Conservation (phyloP, 2,329 filamentous ascomycete genomes). For the Hysterium pulicare region DNA sequence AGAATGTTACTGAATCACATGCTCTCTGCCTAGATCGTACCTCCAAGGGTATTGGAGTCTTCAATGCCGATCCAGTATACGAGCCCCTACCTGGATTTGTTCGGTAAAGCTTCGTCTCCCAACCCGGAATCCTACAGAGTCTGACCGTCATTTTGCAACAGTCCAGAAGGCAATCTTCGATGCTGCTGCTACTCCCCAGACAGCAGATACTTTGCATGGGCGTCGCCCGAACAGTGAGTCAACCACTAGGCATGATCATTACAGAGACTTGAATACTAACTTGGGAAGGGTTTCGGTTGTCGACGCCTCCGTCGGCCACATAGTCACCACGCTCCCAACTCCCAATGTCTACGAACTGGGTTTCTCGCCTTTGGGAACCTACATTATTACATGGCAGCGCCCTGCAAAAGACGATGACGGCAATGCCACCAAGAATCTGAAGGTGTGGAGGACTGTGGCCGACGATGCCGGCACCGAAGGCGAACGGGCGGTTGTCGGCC, state of each 20-base stretch:
- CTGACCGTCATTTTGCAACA: constrained; percentile 32
- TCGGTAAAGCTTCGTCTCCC: constrained; percentile 39
- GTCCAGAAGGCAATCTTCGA: constrained; percentile 89
- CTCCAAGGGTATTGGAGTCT: constrained; percentile 90
- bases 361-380: constrained; percentile 90
- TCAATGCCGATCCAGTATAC: constrained; percentile 89
- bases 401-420: constrained; percentile 89
- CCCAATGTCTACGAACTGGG: constrained; percentile 89
- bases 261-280: constrained; percentile 6
- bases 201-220: constrained; percentile 94
- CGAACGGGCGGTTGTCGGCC: constrained; percentile 70
- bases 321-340: constrained; percentile 71
- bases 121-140: constrained; percentile 2
- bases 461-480: constrained; percentile 58
- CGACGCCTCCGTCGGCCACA: constrained; percentile 72
- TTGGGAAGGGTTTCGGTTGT: constrained; percentile 69
- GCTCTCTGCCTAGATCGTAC: constrained; percentile 64
- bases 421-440: constrained; percentile 92
- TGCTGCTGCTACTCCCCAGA: constrained; percentile 95
- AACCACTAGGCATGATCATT: not conserved
- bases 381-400: constrained; percentile 94
- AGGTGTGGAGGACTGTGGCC: constrained; percentile 87
- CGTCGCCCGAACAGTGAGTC: constrained; percentile 69
- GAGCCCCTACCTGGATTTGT: constrained; percentile 76
- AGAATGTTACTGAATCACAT: constrained; percentile 1